Evolutionary conservation across 2,329 filamentous ascomycete genomes (phyloP), one percentile per base, ranked within the genome.

Genomic region (Dothistroma septosporum): DNA sequence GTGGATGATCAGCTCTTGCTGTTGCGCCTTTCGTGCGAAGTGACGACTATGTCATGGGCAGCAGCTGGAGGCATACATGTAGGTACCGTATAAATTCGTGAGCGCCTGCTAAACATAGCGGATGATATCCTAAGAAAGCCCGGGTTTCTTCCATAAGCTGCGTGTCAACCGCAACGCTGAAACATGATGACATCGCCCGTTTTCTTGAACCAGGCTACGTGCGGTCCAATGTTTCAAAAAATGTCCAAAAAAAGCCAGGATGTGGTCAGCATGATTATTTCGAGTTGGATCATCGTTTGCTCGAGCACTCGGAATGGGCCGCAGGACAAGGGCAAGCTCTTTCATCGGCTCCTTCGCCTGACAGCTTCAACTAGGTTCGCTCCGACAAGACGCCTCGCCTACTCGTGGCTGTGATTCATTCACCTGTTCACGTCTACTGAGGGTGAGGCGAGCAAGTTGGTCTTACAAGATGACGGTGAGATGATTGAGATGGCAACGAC

Each of bases 201-300:
- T 32, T 28, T 55, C 31, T 28, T 28, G 44, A 28, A 32, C 22
- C 33, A 37, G 33, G 33, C 33, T 37, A 28, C 24, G 24, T 28
- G 33, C 7, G 33, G 33, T 11, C 33, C 55, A 61, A 61, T 58
- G 62, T 58, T 60, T 62, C 49, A 61, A 47, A 63, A 58, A 58
- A 59, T 53, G 56, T 53, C 52, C 31, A 56, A 60, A 58, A 58
- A 63, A 53, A 33, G 56, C 37, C 37, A 44, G 37, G 37, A 44
- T 44, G 37, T 7, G 14, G 37, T 44, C 37, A 44, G 4, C 37
- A 6, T 44, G 33, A 9, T 44, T 19, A 16, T n/a, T n/a, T 44
- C 14, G 8, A 19, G 8, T n/a, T 19, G n/a, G 14, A 44, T 44
- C 41, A 44, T 28, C 24, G 24, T 28, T 28, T 28, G 24, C 24